These are phyloP conservation scores for Sicyos baderoa DNA, from an alignment of 306 rosid species.

Conservation along the genomic window DNA sequence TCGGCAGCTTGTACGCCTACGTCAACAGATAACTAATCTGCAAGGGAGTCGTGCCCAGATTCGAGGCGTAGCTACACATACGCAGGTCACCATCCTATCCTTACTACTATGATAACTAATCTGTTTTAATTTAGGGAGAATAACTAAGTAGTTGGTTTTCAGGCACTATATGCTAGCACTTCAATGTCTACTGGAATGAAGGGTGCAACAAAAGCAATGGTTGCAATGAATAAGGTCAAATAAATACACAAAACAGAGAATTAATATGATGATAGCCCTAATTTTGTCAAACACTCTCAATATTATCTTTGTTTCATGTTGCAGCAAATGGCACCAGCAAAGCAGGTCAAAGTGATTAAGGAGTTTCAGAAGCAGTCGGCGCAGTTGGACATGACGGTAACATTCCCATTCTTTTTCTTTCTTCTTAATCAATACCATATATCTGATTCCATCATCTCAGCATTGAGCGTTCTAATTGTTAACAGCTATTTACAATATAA, in stretches of 20 bases:
- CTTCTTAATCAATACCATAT: not conserved
- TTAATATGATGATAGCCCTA: too few relatives aligned
- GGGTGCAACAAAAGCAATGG: slow-evolving; percentile 98
- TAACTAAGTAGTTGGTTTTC: slow-evolving; percentile 19
- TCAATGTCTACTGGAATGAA: slow-evolving; percentile 95
- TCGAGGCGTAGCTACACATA: slow-evolving; percentile 92
- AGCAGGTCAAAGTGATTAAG: slow-evolving; percentile 75
- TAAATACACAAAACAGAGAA: too few relatives aligned
- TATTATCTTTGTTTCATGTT: slow-evolving; percentile 23
- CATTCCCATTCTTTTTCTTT: slow-evolving; percentile 4
- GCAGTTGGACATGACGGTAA: slow-evolving; percentile 97
- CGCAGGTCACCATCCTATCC: too few relatives aligned
- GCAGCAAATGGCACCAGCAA: slow-evolving; percentile 97
- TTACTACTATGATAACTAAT: too few relatives aligned
- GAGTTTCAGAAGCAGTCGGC: slow-evolving; percentile 93
- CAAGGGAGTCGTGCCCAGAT: slow-evolving; percentile 99
- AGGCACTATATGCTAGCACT: slow-evolving; percentile 93
- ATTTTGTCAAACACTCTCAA: not conserved
- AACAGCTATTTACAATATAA: not conserved
- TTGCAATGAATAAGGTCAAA: slow-evolving; percentile 97
- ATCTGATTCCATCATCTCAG: too few relatives aligned
- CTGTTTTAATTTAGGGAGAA: slow-evolving; percentile 17
- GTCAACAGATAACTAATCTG: slow-evolving; percentile 92
- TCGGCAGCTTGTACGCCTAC: slow-evolving; percentile 88
- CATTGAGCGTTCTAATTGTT: too few relatives aligned